Evolutionary conservation across 257 asterid species (phyloP).

Genomic region (Solanum infundibuliforme): DNA sequence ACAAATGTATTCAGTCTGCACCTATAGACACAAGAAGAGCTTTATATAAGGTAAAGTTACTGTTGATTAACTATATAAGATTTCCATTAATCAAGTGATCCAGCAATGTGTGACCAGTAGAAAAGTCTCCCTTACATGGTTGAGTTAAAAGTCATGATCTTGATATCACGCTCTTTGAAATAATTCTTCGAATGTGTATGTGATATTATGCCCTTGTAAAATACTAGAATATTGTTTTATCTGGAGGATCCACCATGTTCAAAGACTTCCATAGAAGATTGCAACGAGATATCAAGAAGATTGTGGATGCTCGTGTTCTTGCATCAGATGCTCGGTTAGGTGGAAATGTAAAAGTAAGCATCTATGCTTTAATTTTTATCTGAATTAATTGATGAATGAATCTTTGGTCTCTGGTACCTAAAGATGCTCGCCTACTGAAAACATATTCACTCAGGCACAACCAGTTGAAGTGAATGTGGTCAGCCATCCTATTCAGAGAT

Average conservation of each 20-base stretch:
- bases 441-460: conserved; percentile 42
- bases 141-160: neutral
- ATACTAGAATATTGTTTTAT: conserved; percentile 75
- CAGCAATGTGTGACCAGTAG: neutral
- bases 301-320: conserved; percentile 74
- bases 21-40: conserved; percentile 99
- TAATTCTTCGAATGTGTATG: neutral
- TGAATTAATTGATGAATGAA: neutral
- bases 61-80: neutral
- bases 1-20: conserved; percentile 90
- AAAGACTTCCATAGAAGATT: conserved; percentile 84
- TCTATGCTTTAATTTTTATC: neutral
- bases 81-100: neutral
- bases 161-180: neutral
- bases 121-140: neutral
- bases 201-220: neutral
- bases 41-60: conserved; percentile 53
- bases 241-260: conserved; percentile 98
- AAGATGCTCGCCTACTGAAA: neutral
- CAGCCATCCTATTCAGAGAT: conserved; percentile 91
- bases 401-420: neutral
- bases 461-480: conserved; percentile 93
- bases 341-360: conserved; percentile 58
- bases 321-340: conserved; percentile 59
- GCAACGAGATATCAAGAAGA: conserved; percentile 83